Conservation (phyloP, 169 alveolate genomes). For the Cyclospora cayetanensis region DNA sequence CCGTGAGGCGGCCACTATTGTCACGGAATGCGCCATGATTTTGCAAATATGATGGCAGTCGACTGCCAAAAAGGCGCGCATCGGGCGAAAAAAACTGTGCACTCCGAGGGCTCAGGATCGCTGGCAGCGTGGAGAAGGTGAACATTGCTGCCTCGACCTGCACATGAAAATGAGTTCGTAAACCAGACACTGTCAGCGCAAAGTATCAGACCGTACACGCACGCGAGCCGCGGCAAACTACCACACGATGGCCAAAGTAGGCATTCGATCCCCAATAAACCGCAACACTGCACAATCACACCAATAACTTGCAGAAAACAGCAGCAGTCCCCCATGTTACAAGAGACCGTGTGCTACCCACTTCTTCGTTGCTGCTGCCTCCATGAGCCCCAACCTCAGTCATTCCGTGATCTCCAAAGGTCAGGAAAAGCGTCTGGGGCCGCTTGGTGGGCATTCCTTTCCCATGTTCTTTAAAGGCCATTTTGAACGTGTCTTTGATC, state of each 20-base stretch:
- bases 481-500: not conserved
- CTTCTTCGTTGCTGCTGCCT: conserved; percentile 81
- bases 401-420: conserved; percentile 89
- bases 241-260: not conserved
- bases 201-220: not conserved
- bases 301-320: not conserved
- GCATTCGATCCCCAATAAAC: no score
- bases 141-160: conserved; percentile 52
- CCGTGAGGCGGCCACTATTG: conserved; percentile 36
- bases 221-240: not conserved
- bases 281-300: no score
- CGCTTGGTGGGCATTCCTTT: not conserved
- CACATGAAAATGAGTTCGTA: not conserved
- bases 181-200: not conserved
- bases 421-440: conserved; percentile 74
- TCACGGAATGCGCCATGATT: conserved; percentile 47
- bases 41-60: conserved; percentile 54
- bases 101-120: conserved; percentile 40
- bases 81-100: conserved; percentile 34
- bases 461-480: not conserved
- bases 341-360: not conserved
- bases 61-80: conserved; percentile 30
- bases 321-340: not conserved
- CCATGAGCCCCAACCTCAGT: conserved; percentile 88
- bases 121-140: conserved; percentile 59